Evolutionary conservation across 1,284 basidiomycete genomes (phyloP), one percentile per base, ranked within the genome.

Genomic region (Somion occarium): DNA sequence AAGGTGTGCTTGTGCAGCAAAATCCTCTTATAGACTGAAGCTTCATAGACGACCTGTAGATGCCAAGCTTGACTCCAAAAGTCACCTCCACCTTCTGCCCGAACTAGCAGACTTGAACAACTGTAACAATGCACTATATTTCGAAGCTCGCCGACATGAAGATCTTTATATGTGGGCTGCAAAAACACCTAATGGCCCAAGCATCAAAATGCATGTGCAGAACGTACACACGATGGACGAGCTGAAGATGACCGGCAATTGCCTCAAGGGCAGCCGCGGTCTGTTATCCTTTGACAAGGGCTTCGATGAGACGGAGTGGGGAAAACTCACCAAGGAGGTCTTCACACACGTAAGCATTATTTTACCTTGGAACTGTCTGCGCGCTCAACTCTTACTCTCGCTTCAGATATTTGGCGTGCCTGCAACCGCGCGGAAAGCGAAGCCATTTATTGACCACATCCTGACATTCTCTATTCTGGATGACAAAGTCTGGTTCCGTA

Each of bases 161-260:
- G 97, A 99, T 64, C 77, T 99, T 44, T 99, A 98, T 66, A 73
- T 99, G 58, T 99, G 97, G 97, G 88, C 94, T 18, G 85, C 91
- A 20, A 96, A 98, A 69, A 93, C 94, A 39, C 97, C 97, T 19
- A 99, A 99, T 65, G 97, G 97, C 1, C 97, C 97, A 5, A 93
- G 88, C 60, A 87, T 96, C 67, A 98, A 98, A 70, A 82, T 98
- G 75, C 96, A 98, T 65, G 93, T 98, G 19, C 94, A 98, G 70
- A 99, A 99, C 69, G 80, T 98, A 52, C 97, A 99, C 70, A 99
- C 97, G 38, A 99, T 99, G 97, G 97, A 99, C 73, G 97, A 99
- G 70, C 79, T 99, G 61, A 99, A 99, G 74, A 93, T 99, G 95
- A 98, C 95, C 2, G 97, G 97, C 22, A 99, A 99, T 69, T 99